Evolutionary conservation across 768 basidiomycete species (phyloP).

Genomic region (Lactarius trivialis): DNA sequence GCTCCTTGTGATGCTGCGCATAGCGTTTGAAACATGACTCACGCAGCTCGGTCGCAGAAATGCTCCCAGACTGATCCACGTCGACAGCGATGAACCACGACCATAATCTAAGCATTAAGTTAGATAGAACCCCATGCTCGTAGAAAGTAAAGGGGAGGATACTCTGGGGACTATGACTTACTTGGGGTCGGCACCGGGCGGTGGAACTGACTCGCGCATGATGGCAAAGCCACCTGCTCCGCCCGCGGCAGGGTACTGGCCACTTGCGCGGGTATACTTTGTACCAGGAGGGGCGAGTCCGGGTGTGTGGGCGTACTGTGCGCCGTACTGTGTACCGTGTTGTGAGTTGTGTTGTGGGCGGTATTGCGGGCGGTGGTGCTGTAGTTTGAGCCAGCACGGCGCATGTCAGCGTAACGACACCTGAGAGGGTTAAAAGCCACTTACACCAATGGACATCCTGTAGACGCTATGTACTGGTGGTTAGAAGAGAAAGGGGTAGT

Average conservation of each 20-base stretch:
- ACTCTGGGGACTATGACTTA: slow-evolving; percentile 32
- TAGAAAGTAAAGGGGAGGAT: background rate
- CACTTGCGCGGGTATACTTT: background rate
- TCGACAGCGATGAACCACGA: slow-evolving; percentile 69
- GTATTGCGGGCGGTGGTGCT: background rate
- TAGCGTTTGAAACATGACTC: background rate
- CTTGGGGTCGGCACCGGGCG: slow-evolving; percentile 71
- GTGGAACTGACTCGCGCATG: slow-evolving; percentile 35
- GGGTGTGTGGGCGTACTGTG: background rate
- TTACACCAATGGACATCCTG: background rate
- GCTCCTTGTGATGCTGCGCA: background rate
- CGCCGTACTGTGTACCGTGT: background rate
- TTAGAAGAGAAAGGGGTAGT: background rate
- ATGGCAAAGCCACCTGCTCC: slow-evolving; percentile 33
- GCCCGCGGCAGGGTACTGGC: slow-evolving; percentile 18
- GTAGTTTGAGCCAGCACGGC: background rate
- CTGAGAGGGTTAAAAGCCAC: background rate
- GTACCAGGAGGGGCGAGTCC: background rate
- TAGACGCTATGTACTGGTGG: background rate
- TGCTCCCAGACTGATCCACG: slow-evolving; percentile 58
- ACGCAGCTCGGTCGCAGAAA: slow-evolving; percentile 64
- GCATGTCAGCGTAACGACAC: background rate
- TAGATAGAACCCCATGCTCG: background rate
- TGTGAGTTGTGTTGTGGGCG: background rate
- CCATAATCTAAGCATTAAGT: slow-evolving; percentile 50